Evolutionary conservation across 139 green algal genomes (phyloP).

Genomic region (Chlorella sorokiniana): DNA sequence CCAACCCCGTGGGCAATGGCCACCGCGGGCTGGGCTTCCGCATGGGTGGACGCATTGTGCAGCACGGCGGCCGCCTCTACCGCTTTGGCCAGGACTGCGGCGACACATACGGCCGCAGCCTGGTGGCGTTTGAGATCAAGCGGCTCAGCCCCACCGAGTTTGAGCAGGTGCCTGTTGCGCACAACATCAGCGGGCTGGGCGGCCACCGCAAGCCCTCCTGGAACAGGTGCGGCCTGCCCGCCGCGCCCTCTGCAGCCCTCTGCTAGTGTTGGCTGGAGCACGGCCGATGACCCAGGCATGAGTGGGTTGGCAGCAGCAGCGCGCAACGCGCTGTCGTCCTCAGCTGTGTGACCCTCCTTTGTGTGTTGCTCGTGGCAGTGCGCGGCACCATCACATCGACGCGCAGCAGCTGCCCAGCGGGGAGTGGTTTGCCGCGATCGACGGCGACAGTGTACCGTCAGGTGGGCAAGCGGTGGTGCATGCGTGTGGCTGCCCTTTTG

Average conservation of each 20-base stretch:
- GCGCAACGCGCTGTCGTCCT: neutral
- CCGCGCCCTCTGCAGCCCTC: no score
- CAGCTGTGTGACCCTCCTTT: neutral
- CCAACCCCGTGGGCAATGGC: conserved; percentile 36
- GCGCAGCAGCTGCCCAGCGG: conserved; percentile 38
- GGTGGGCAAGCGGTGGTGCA: neutral
- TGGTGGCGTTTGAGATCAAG: conserved; percentile 18
- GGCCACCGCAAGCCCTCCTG: conserved; percentile 2
- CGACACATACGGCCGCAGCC: conserved; percentile 47
- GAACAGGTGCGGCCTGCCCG: conserved; percentile 9
- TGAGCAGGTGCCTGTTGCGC: conserved; percentile 37
- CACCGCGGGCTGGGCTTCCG: conserved; percentile 12
- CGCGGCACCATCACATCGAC: conserved; percentile 53
- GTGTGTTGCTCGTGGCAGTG: no score
- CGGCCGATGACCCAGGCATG: neutral
- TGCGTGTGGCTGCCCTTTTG: neutral
- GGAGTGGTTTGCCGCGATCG: conserved; percentile 50
- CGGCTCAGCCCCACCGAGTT: conserved; percentile 33
- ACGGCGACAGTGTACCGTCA: conserved; percentile 44
- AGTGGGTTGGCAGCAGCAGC: neutral
- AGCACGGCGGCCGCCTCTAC: conserved; percentile 39
- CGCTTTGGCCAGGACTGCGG: conserved; percentile 59
- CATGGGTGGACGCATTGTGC: conserved; percentile 38
- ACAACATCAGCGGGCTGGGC: conserved; percentile 23
- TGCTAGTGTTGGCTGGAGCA: no score